These are phyloP conservation scores for Stachybotrys elegans DNA, from an alignment of 2,329 filamentous ascomycete species.

Conservation along the genomic window DNA sequence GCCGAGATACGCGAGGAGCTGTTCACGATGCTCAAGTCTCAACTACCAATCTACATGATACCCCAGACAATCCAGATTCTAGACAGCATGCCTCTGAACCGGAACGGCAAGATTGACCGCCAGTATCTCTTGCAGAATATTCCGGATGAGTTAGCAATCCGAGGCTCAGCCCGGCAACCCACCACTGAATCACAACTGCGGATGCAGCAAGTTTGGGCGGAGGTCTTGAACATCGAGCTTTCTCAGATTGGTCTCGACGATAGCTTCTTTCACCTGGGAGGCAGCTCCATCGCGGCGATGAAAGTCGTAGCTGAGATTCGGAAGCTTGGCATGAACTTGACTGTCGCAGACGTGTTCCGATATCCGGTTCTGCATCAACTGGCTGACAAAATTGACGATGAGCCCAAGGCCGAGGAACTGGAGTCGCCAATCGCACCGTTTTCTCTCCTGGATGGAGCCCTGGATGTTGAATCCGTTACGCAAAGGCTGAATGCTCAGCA, in stretches of 20 bases:
- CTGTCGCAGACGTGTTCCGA: constrained; percentile 9
- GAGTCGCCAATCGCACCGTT: neutral
- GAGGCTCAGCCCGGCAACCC: neutral
- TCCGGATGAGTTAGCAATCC: no score
- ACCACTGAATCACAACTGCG: neutral
- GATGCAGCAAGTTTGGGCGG: constrained; percentile 36
- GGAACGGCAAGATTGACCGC: constrained; percentile 13
- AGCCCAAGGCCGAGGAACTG: neutral
- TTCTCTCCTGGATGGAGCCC: neutral
- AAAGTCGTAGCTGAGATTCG: constrained; percentile 6
- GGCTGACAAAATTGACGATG: no score
- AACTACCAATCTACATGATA: constrained; percentile 13
- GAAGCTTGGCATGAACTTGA: neutral
- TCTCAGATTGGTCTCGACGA: constrained; percentile 15
- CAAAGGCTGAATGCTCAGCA: neutral
- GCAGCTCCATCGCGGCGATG: constrained; percentile 38
- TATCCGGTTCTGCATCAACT: no score
- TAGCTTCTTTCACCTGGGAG: constrained; percentile 27
- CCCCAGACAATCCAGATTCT: constrained; percentile 7
- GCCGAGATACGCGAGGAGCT: constrained; percentile 5
- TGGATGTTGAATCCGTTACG: neutral
- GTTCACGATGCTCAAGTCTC: constrained; percentile 1
- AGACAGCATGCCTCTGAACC: constrained; percentile 10
- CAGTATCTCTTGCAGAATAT: constrained; percentile 5
- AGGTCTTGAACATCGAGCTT: constrained; percentile 31